Evolutionary conservation across 2,329 filamentous ascomycete genomes (phyloP), one percentile per base, ranked within the genome.

Genomic region (Akanthomyces dipterigenus): DNA sequence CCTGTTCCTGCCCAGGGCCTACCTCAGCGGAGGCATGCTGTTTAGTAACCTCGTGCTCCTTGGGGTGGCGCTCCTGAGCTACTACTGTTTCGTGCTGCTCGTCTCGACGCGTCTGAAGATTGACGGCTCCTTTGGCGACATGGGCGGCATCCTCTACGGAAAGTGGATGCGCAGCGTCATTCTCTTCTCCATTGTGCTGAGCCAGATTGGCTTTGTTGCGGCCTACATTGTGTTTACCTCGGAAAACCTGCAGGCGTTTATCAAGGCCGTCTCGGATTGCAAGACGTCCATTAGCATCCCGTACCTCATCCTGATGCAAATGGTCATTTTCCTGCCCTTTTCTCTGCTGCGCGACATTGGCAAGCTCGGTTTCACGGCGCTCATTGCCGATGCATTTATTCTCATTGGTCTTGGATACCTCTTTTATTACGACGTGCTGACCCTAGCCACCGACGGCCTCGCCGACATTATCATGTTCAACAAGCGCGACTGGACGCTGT

Each of bases 181-280:
- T 71, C 85, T 99, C 63, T 81, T 82, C 26, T 98, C 95, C 5
- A 96, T 99, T 66, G 93, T 99, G 60, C 83, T 98, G 70, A 96
- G 92, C 69, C 95, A 99, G 75, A 86, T 98, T 64, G 93, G 95
- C 7, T 98, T 98, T 72, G 91, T 96, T 18, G 89, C 91, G 1
- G 93, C 93, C 18, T 97, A 98, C 72, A 97, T 93, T 67, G 93
- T 99, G 62, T 99, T 99, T 72, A 96, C 95, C 1, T 91, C 93
- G 24, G 90, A 97, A 71, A 99, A 99, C 64, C 75, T 99, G 62
- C 93, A 96, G 72, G 95, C 96, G 1, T 96, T 99, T 70, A 90
- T 98, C 57, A 82, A 93, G 49, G 95, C 95, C 1, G 93, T 99
- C 50, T 89, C 91, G 55, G 82, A 96, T 66, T 98, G 95, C 81